Base-by-base conservation (phyloP, 1,284 basidiomycete species). In the Cryptococcus jaspeensis region DNA sequence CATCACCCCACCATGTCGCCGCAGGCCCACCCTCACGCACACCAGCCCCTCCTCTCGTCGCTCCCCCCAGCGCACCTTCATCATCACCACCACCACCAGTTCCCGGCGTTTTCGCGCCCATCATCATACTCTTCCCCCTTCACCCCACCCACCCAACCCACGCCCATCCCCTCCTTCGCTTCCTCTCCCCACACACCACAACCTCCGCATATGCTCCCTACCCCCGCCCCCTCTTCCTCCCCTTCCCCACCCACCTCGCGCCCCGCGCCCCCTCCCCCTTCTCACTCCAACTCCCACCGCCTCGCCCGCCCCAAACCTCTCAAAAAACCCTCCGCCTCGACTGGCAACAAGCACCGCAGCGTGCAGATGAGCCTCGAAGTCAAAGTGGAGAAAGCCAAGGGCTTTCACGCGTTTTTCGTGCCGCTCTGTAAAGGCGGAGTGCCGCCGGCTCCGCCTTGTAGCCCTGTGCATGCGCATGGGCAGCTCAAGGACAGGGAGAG, bases 331-430 rank as follows among this genome's bases (percentile, higher is more conserved):
- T 57, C 60, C 3, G 58, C 59, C 4, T 66, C 67, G 1, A 65
- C 63, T 0, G 58, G 52, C 1, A 48, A 53, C 49, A 74, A 76
- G 57, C 66, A 66, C 43, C 56, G 63, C 32, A 60, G 47, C 44
- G 74, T 76, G 13, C 72, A 76, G 56, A 56, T 67, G 48, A 59
- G 64, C 2, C 66, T 76, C 37, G 71, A 76, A 47, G 60, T 66
- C 52, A 74, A 76, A 56, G 74, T 76, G 49, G 71, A 74, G 55
- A 63, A 65, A 25, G 64, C 69, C 18, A 69, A 62, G 45, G 70
- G 74, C 2, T 74, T 74, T 61, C 70, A 73, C 39, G 69, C 70
- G 18, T 71, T 73, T 61, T 74, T 74, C 56, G 67, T 76, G 6
- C 72, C 72, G 7, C 61, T 73, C 12, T 68, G 64, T 6, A 60